Base-by-base conservation (phyloP, 305 asterid species). In the Fraxinus xanthoxyloides region DNA sequence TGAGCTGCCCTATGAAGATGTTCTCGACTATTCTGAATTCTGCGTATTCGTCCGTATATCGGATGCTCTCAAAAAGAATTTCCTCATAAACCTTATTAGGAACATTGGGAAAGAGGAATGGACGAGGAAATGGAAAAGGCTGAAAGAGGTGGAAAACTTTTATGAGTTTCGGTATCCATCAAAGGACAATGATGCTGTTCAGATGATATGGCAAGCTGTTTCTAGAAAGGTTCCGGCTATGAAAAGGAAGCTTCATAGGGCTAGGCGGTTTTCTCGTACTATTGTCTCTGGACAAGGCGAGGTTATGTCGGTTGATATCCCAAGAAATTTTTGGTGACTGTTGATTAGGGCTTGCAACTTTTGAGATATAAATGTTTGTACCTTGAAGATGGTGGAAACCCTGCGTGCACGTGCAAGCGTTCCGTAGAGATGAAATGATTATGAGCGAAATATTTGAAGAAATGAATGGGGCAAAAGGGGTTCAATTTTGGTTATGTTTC, bases 181-280 rank as follows among this genome's bases (percentile, higher is more conserved):
- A 0, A 88, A 83, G 77, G 90, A 85, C 77, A 83, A 90, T n/a
- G 98, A 95, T 76, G 98, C 97, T 9, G 97, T 93, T 81, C 97
- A 95, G 80, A 95, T 95, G 98, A 88, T 90, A 84, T 95, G 98
- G 98, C 97, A 91, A 82, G 95, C 95, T 1, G 80, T 90, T 34
- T 89, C 90, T 0, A 80, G 98, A 59, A 95, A 93, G 85, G 97
- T 95, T 79, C 90, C 97, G 8, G 84, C 82, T 63, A 38, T 90
- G 51, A 88, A 81, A 78, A 77, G 88, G 88, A 89, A 88, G 81
- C 79, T 91, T 80, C 89, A 95, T 72, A 82, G 77, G 63, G 77
- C 77, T 2, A 75, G 82, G 79, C 90, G 98, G 28, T 92, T 72
- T 65, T 84, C 84, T 5, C 85, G 85, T 34, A 65, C 85, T 12